Conservation (phyloP, 208 protist genomes). For the Trypanosoma brucei region DNA sequence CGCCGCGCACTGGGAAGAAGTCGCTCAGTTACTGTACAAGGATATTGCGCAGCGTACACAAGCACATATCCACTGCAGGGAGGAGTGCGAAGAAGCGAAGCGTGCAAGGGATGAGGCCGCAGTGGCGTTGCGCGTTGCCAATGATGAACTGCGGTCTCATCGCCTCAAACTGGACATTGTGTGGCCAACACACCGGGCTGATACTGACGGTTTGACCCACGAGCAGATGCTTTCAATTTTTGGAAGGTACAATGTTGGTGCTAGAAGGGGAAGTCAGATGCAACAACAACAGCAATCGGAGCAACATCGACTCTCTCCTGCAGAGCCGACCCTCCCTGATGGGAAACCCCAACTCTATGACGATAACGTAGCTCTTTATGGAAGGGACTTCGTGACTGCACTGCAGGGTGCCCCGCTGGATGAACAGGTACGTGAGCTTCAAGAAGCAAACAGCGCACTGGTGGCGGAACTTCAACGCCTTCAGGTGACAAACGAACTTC, state of each 20-base stretch:
- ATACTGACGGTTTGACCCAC: constrained; percentile 56
- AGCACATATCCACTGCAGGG: constrained; percentile 69
- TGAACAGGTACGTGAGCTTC: constrained; percentile 68
- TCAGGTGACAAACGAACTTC: constrained; percentile 66
- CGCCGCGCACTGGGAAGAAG: constrained; percentile 81
- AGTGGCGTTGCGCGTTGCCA: constrained; percentile 35
- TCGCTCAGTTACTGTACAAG: constrained; percentile 83
- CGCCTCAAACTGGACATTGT: constrained; percentile 75
- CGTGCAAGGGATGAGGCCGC: constrained; percentile 51
- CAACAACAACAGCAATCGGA: neutral
- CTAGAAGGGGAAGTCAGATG: constrained; percentile 6
- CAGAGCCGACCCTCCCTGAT: too few species aligned
- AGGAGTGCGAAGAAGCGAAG: constrained; percentile 83
- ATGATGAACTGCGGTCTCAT: constrained; percentile 47
- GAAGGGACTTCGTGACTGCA: constrained; percentile 9
- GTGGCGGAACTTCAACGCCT: constrained; percentile 69
- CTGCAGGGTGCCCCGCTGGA: constrained; percentile 28
- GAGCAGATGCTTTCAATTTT: constrained; percentile 66
- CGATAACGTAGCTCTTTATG: constrained; percentile 5
- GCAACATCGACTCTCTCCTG: too few species aligned
- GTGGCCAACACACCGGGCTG: constrained; percentile 71
- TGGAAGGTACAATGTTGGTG: constrained; percentile 20
- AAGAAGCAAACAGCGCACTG: constrained; percentile 74
- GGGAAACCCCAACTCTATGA: neutral
- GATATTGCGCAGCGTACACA: constrained; percentile 75